Evolutionary conservation across 805 yeast species (phyloP).

Genomic region (Sungouiozyma intestinalis): DNA sequence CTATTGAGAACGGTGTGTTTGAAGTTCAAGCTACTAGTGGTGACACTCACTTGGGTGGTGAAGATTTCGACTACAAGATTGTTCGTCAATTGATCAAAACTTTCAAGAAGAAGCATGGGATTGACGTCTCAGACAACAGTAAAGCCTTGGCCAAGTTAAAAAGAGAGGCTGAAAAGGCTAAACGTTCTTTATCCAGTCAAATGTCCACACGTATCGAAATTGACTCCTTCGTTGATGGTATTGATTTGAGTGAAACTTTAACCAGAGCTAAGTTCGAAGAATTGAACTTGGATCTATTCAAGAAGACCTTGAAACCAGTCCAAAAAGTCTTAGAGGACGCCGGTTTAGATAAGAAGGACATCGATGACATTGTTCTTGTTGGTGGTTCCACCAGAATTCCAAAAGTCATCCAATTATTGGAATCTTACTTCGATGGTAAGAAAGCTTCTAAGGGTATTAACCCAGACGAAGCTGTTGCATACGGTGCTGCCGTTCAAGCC

Average conservation of each 20-base stretch:
- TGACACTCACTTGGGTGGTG: constrained; percentile 97
- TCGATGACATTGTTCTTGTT: constrained; percentile 91
- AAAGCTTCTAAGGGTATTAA: constrained; percentile 95
- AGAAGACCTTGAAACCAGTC: constrained; percentile 91
- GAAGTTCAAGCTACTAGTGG: constrained; percentile 92
- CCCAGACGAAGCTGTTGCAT: constrained; percentile 99
- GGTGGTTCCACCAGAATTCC: constrained; percentile 99
- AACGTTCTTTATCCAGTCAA: constrained; percentile 90
- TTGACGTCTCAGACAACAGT: constrained; percentile 70
- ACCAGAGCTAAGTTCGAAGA: constrained; percentile 98
- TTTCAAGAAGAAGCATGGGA: constrained; percentile 85
- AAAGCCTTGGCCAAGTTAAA: constrained; percentile 88
- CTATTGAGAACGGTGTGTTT: constrained; percentile 85
- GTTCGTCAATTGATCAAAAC: constrained; percentile 77
- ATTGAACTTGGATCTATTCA: constrained; percentile 83
- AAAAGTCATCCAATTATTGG: constrained; percentile 89
- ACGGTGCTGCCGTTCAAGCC: constrained; percentile 99
- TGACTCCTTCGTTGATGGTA: constrained; percentile 89
- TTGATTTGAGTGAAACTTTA: constrained; percentile 88
- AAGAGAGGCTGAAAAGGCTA: constrained; percentile 97
- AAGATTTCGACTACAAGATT: constrained; percentile 85
- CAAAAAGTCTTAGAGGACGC: constrained; percentile 93
- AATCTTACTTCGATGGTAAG: constrained; percentile 85
- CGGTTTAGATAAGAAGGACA: constrained; percentile 73
- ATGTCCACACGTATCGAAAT: constrained; percentile 94